Evolutionary conservation across 2,329 filamentous ascomycete species (phyloP).

Genomic region (Penicillium occitanis): DNA sequence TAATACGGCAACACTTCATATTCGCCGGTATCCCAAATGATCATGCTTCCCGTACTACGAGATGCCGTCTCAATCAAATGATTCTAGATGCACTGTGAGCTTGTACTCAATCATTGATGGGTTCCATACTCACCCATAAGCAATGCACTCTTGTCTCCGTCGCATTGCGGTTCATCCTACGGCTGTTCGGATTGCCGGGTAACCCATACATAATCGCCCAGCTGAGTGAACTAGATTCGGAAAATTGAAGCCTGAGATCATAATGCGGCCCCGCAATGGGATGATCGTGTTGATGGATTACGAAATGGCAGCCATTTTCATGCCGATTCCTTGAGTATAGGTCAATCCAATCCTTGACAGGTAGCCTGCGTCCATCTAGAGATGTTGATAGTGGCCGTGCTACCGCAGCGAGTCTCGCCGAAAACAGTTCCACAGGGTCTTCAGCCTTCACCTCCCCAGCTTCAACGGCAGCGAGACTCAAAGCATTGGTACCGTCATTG

Average conservation of each 20-base stretch:
- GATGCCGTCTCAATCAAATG: conserved; percentile 62
- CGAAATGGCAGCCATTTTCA: conserved; percentile 57
- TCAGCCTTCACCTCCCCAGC: conserved; percentile 50
- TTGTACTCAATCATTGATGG: not conserved
- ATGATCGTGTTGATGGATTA: conserved; percentile 73
- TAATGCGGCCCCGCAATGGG: conserved; percentile 68
- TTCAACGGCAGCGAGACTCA: conserved; percentile 50
- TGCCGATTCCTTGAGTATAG: conserved; percentile 52
- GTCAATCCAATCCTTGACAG: conserved; percentile 44
- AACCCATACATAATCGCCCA: conserved; percentile 65
- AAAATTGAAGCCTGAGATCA: conserved; percentile 70
- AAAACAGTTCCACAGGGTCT: conserved; percentile 53
- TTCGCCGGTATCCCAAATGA: conserved; percentile 64
- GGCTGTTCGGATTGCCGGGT: conserved; percentile 59
- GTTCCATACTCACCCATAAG: conserved; percentile 50
- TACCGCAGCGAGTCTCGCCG: conserved; percentile 39
- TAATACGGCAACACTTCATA: conserved; percentile 55
- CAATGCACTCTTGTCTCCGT: conserved; percentile 63
- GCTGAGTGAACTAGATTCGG: conserved; percentile 63
- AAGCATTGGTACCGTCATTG: not conserved
- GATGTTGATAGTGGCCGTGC: conserved; percentile 27
- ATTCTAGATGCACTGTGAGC: conserved; percentile 44
- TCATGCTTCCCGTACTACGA: conserved; percentile 54
- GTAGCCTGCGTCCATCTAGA: conserved; percentile 34
- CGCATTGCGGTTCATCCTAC: conserved; percentile 57